Percentiles rank a stretch among this genome's conserved stretches.
Evolutionary conservation across 176 grass and related monocot species (phyloP).

Genomic region (Oryza rufipogon): DNA sequence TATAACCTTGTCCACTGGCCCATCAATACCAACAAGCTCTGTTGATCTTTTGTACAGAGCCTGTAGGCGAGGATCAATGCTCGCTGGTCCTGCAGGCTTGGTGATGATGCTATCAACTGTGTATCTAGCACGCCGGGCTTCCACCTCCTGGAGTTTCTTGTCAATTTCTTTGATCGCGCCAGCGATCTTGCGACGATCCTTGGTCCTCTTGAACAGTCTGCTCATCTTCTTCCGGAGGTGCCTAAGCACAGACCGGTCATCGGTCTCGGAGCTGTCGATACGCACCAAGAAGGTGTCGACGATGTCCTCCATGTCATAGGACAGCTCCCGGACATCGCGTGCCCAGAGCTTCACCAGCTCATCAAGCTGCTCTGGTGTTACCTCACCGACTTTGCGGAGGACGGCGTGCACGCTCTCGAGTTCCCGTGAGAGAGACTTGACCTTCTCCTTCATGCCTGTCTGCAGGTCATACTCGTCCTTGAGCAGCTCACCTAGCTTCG

Average conservation of each 20-base stretch:
- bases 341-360: neutral
- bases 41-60: neutral
- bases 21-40: neutral
- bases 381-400: too few relatives aligned
- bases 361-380: too few relatives aligned
- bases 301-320: neutral
- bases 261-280: too few relatives aligned
- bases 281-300: neutral
- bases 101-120: neutral
- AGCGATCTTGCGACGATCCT: neutral
- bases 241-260: too few relatives aligned
- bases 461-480: neutral
- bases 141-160: neutral
- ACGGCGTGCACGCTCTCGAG: too few relatives aligned
- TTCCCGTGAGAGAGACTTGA: neutral
- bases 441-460: neutral
- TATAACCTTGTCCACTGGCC: neutral
- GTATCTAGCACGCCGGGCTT: neutral
- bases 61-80: neutral
- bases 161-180: too few relatives aligned
- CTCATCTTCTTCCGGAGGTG: neutral
- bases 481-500: conserved; percentile 1
- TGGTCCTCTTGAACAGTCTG: neutral
- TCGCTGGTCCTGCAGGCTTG: neutral
- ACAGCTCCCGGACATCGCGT: neutral